A percentile compares a stretch with the other conserved stretches of the same genome.
Conservation (phyloP, 768 basidiomycete genomes). For the Lactarius vividus region DNA sequence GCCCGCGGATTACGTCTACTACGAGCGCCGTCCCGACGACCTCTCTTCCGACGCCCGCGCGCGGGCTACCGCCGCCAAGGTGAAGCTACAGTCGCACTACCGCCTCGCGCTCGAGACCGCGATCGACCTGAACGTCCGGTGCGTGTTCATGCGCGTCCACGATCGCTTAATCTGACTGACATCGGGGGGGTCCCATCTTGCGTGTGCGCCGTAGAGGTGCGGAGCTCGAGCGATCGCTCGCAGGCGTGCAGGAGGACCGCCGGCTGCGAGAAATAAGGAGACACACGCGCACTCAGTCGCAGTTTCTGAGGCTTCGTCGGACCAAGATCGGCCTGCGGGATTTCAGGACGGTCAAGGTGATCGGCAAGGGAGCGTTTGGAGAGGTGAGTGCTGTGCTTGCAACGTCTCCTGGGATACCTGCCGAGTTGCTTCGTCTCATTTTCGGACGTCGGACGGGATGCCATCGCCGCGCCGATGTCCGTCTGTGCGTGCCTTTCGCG, state of each 20-base stretch:
- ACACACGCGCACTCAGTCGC: constrained; percentile 64
- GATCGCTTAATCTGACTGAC: not conserved
- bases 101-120: constrained; percentile 95
- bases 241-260: constrained; percentile 73
- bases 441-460: no score
- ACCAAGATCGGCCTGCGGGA: constrained; percentile 90
- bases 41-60: constrained; percentile 81
- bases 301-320: constrained; percentile 81
- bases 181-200: not conserved
- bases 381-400: constrained; percentile 55
- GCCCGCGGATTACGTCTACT: constrained; percentile 85
- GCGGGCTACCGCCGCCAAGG: constrained; percentile 84
- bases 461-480: not conserved
- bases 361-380: constrained; percentile 99
- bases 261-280: constrained; percentile 76
- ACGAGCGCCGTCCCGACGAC: constrained; percentile 71
- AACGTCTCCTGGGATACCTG: not conserved
- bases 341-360: constrained; percentile 96
- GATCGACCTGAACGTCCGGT: constrained; percentile 94
- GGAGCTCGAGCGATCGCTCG: constrained; percentile 78
- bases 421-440: no score
- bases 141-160: constrained; percentile 21
- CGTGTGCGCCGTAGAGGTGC: constrained; percentile 61
- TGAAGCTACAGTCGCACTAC: constrained; percentile 95
- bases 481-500: not conserved